phyloP scores from a whole-genome alignment of 2,329 filamentous ascomycete species.

The Aspergillus viridinutans region DNA sequence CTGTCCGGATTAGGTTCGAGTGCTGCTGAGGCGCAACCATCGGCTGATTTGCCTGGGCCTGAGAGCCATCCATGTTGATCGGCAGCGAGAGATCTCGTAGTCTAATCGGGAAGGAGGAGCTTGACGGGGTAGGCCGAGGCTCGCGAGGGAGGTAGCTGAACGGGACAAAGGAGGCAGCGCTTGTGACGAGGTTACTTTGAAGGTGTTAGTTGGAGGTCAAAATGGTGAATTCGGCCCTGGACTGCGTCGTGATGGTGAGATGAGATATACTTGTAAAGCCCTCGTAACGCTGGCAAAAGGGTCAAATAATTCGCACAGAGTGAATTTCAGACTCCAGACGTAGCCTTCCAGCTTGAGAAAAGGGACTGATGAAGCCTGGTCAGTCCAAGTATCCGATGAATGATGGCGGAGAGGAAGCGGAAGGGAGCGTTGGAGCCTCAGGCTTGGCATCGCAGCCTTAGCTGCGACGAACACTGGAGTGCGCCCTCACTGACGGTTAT shows the following conservation, averaged over 20 bases:
- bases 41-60: constrained; percentile 26
- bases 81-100: neutral
- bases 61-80: constrained; percentile 30
- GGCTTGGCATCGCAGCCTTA: constrained; percentile 10
- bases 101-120: neutral
- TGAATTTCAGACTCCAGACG: neutral
- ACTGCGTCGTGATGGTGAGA: neutral
- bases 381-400: neutral
- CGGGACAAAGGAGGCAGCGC: neutral
- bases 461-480: neutral
- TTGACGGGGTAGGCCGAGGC: neutral
- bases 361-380: neutral
- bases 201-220: neutral
- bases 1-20: constrained; percentile 47
- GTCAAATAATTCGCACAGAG: neutral
- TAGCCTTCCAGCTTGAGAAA: neutral
- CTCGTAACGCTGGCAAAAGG: too few relatives aligned
- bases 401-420: constrained; percentile 1
- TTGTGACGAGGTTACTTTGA: neutral
- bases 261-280: neutral
- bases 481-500: neutral
- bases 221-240: neutral
- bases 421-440: constrained; percentile 8
- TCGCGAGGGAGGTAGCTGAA: neutral
- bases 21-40: constrained; percentile 37